phyloP scores from a whole-genome alignment of 179 eudicot species.

The Actinidia chinensis region DNA sequence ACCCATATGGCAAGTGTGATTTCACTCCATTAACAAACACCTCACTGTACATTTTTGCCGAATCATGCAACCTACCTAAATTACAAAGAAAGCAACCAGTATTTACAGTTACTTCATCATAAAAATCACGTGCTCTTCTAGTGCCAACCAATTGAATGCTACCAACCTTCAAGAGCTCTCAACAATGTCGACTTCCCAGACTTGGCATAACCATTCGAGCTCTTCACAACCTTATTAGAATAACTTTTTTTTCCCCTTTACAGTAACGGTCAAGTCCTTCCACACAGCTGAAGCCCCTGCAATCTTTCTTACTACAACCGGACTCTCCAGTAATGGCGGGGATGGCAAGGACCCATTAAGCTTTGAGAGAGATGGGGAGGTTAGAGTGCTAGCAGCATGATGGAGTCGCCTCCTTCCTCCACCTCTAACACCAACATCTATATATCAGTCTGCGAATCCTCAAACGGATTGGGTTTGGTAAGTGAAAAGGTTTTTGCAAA shows the following conservation, averaged over 20 bases:
- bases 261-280: slow-evolving; percentile 84
- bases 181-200: slow-evolving; percentile 95
- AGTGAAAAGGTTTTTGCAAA: slow-evolving; percentile 74
- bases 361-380: slow-evolving; percentile 81
- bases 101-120: neutral
- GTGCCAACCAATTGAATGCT: slow-evolving; percentile 17
- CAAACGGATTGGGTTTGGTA: slow-evolving; percentile 88
- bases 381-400: slow-evolving; percentile 69
- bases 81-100: slow-evolving; percentile 9
- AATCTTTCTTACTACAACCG: slow-evolving; percentile 53
- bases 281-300: slow-evolving; percentile 84
- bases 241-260: slow-evolving; percentile 82
- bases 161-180: slow-evolving; percentile 90
- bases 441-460: slow-evolving; percentile 98
- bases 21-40: slow-evolving; percentile 84
- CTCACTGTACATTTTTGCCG: slow-evolving; percentile 80
- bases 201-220: slow-evolving; percentile 93
- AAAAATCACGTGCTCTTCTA: neutral
- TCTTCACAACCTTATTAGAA: slow-evolving; percentile 87
- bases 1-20: slow-evolving; percentile 72
- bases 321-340: slow-evolving; percentile 63
- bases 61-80: slow-evolving; percentile 81
- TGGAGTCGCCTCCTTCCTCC: slow-evolving; percentile 71
- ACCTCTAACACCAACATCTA: slow-evolving; percentile 76
- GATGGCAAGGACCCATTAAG: slow-evolving; percentile 76